Conservation (phyloP, 495 filamentous ascomycete species). For the Penicillium ochrochloron region DNA sequence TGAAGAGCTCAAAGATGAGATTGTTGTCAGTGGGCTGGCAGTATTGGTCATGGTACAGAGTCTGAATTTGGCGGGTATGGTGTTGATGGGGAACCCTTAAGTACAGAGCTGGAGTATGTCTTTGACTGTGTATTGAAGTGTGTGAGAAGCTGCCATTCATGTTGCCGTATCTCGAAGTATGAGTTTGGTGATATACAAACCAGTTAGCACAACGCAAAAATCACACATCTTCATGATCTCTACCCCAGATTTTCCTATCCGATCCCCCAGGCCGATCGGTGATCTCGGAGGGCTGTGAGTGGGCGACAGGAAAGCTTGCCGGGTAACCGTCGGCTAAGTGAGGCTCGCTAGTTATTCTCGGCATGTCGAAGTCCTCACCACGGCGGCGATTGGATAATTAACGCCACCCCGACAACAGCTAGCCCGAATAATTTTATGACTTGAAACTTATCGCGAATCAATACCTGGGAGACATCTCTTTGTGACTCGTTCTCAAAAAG, state of each 20-base stretch:
- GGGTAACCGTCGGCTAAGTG: conserved; percentile 30
- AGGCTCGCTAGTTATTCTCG: conserved; percentile 27
- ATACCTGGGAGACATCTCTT: not conserved
- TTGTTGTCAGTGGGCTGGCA: not conserved
- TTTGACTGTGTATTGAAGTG: not conserved
- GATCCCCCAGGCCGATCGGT: conserved; percentile 19
- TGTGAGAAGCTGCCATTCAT: not conserved
- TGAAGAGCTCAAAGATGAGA: not conserved
- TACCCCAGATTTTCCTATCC: conserved; percentile 19
- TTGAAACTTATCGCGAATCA: not conserved
- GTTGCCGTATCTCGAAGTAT: not conserved
- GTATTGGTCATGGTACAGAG: not conserved
- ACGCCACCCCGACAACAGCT: conserved; percentile 1
- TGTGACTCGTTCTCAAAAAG: not conserved
- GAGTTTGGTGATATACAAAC: not conserved
- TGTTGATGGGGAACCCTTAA: not conserved
- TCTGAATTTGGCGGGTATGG: conserved; percentile 4
- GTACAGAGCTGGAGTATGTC: not conserved
- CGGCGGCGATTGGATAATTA: conserved; percentile 22
- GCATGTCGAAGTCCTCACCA: conserved; percentile 23
- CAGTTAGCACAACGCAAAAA: not conserved
- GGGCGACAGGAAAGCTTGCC: conserved; percentile 12
- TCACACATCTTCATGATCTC: not conserved
- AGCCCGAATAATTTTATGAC: not conserved
- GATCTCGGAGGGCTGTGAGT: conserved; percentile 2